Evolutionary conservation across 2,329 filamentous ascomycete species (phyloP).

Genomic region (Beauveria sp.): DNA sequence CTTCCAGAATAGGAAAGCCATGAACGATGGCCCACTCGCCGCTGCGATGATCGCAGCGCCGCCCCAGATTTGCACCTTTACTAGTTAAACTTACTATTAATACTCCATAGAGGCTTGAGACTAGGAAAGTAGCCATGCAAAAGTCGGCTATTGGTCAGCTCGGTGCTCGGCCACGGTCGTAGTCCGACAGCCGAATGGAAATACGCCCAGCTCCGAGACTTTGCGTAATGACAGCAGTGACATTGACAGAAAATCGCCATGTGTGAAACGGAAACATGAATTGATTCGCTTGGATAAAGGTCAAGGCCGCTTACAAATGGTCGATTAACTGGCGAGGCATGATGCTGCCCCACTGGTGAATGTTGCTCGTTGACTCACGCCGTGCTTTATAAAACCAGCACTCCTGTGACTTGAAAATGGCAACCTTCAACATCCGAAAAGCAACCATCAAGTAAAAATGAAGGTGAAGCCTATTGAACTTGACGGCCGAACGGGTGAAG

Average conservation of each 20-base stretch:
- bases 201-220: neutral
- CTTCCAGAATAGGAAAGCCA: conserved; percentile 6
- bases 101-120: too few relatives aligned
- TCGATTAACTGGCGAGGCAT: neutral
- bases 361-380: conserved; percentile 6
- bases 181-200: conserved; percentile 3
- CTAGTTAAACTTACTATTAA: too few relatives aligned
- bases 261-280: neutral
- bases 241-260: neutral
- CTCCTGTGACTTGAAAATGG: neutral
- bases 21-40: neutral
- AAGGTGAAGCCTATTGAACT: conserved; percentile 35
- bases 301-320: neutral
- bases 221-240: neutral
- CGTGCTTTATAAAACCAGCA: neutral
- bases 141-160: conserved; percentile 1
- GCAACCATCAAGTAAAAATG: neutral
- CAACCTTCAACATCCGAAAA: neutral
- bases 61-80: neutral
- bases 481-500: conserved; percentile 52
- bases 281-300: neutral
- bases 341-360: neutral
- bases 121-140: neutral
- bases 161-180: neutral
- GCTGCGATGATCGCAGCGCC: neutral